Conservation (phyloP, 179 eudicot genomes). For the Spergularia azorica region DNA sequence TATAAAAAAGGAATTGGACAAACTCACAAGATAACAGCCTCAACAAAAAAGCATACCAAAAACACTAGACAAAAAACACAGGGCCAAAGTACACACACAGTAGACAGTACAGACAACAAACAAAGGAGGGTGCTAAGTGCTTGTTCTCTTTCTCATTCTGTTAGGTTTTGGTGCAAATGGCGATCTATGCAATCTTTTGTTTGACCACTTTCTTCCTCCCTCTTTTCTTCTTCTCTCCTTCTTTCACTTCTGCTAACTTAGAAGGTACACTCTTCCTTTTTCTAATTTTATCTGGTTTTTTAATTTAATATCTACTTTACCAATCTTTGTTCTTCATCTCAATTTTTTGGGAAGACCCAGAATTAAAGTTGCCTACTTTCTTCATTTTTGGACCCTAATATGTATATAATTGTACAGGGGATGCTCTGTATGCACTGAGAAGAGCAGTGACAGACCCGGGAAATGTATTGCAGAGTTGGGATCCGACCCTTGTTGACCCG, state of each 20-base stretch:
- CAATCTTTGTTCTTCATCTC: no score
- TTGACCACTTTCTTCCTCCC: constrained; percentile 25
- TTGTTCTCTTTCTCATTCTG: no score
- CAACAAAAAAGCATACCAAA: no score
- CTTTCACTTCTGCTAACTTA: constrained; percentile 37
- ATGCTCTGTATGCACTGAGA: constrained; percentile 76
- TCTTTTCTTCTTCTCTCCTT: background rate
- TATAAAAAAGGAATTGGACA: no score
- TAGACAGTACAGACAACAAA: background rate
- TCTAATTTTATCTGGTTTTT: background rate
- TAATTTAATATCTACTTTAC: no score
- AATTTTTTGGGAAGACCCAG: no score
- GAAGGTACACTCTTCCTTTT: constrained; percentile 38
- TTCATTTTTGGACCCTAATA: no score
- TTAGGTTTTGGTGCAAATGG: constrained; percentile 25
- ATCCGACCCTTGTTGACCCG: constrained; percentile 89
- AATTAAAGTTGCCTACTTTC: no score
- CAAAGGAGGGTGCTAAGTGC: no score
- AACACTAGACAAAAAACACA: no score
- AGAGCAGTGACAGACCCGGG: constrained; percentile 60
- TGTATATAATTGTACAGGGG: constrained; percentile 42
- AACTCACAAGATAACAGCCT: no score
- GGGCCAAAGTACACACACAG: background rate
- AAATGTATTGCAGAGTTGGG: constrained; percentile 81
- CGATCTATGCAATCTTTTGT: constrained; percentile 27